phyloP scores from a whole-genome alignment of 192 early-diverging fungal species.

The Dispira simplex region DNA sequence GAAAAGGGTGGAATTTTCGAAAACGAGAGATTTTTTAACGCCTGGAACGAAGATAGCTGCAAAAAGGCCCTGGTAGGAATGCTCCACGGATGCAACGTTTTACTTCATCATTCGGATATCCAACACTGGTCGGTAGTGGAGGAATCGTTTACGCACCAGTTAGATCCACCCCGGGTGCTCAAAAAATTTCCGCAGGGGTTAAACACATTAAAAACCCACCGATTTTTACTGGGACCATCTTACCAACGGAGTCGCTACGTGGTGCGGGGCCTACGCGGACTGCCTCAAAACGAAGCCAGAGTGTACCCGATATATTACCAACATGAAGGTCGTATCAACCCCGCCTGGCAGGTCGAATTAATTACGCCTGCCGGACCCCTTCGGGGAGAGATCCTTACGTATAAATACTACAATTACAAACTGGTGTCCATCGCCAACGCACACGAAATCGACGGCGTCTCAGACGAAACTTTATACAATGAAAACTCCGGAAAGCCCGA shows the following conservation, averaged over 20 bases:
- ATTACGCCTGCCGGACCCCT: not conserved
- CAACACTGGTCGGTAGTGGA: not conserved
- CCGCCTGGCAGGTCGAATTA: not conserved
- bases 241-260: not conserved
- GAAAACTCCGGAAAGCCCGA: no score
- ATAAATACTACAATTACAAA: not conserved
- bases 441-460: no score
- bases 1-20: not conserved
- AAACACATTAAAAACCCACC: not conserved
- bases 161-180: not conserved
- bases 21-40: not conserved
- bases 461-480: no score
- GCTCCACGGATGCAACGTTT: not conserved
- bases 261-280: not conserved
- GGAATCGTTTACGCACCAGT: not conserved
- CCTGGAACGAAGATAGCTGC: constrained; percentile 6
- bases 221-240: not conserved
- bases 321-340: not conserved
- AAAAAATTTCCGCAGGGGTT: not conserved
- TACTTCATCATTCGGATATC: not conserved
- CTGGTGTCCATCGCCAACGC: not conserved
- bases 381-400: not conserved
- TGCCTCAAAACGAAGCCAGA: not conserved
- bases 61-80: constrained; percentile 5
- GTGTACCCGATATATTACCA: constrained; percentile 5